Base-by-base conservation (phyloP, 805 yeast species). In the Starmerella bombicola region DNA sequence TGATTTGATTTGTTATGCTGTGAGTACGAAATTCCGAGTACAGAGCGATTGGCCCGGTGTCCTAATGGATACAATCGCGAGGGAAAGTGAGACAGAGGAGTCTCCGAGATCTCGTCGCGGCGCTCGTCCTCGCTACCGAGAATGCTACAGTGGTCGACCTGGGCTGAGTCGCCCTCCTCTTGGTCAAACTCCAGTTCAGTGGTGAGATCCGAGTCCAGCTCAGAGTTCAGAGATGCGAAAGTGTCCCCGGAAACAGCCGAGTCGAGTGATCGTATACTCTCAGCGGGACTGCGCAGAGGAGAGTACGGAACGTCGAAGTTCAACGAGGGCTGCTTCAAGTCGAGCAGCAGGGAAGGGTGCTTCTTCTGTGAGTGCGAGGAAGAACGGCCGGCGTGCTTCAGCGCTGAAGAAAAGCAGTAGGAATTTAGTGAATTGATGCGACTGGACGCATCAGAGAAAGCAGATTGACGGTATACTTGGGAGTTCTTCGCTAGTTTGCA, bases 161-260 rank as follows among this genome's bases (percentile, higher is more conserved):
- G n/a, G 12, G 38, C 15, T 6, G 9, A 9, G 19, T 24, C 19
- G 16, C 8, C 22, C 7, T 35, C 32, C 9, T 38, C 43, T 9
- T 25, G 15, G 35, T 40, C 48, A 6, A 37, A 29, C 8, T 44
- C 48, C 12, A 23, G 18, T 12, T 44, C 48, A 17, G 40, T 34
- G 34, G 26, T 33, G 3, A 26, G 8, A 5, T 38, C 43, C 25
- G 47, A 37, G 34, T 35, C 47, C 39, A 46, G 39, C 44, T 46
- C 49, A 30, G 39, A 40, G 18, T 15, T 12, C 6, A 25, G 20
- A 8, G 42, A 37, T 9, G 35, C 26, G 8, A 39, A 16, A 3
- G 17, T 28, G 9, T 9, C 23, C 22, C 20, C 7, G 13, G 41
- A 37, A 3, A 29, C 15, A 12, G 23, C 15, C 16, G 36, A 38